A percentile compares a stretch with the other conserved stretches of the same genome.
Conservation (phyloP, 768 basidiomycete genomes). For the Saitozyma podzolica region DNA sequence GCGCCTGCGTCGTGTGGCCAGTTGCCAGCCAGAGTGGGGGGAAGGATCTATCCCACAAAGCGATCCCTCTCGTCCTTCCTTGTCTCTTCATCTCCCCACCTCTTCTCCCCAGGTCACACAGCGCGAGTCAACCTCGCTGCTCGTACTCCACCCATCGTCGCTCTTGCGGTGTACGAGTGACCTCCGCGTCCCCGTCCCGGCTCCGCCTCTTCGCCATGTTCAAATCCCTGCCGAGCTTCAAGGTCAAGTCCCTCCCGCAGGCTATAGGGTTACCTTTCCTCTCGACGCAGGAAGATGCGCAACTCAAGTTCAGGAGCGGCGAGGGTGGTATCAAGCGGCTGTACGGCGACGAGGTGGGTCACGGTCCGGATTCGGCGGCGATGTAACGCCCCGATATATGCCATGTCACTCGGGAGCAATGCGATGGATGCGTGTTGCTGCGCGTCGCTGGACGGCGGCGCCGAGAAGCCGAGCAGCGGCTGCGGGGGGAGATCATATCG, state of each 20-base stretch:
- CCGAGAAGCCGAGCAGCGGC: background rate
- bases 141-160: too few relatives aligned
- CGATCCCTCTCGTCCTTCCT: too few relatives aligned
- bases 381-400: background rate
- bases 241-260: conserved; percentile 48
- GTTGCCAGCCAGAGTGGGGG: too few relatives aligned
- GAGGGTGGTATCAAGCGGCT: conserved; percentile 77
- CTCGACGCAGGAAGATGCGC: conserved; percentile 68
- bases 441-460: background rate
- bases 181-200: too few relatives aligned
- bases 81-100: too few relatives aligned
- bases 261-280: conserved; percentile 51
- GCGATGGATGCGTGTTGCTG: background rate
- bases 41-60: too few relatives aligned
- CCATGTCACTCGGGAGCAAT: too few relatives aligned
- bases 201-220: conserved; percentile 25
- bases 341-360: conserved; percentile 67
- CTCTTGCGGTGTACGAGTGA: too few relatives aligned
- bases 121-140: too few relatives aligned
- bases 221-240: conserved; percentile 42
- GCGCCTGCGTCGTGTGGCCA: too few relatives aligned
- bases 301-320: conserved; percentile 82
- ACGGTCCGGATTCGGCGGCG: background rate
- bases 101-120: too few relatives aligned
- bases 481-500: too few relatives aligned